phyloP scores from a whole-genome alignment of 306 rosid species.

The Glycine soja region DNA sequence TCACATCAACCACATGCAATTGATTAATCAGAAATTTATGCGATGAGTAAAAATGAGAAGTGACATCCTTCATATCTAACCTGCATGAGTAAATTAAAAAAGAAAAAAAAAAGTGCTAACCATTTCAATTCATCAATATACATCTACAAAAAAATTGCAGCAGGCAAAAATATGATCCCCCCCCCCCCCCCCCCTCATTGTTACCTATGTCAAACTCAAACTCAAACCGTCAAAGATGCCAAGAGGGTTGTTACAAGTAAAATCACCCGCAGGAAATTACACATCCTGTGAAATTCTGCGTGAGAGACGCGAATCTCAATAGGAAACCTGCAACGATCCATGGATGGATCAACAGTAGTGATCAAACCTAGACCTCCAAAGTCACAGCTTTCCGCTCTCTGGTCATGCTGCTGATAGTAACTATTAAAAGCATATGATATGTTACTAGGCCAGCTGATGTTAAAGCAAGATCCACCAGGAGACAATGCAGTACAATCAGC shows the following conservation, averaged over 20 bases:
- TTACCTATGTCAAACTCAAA: conserved; percentile 30
- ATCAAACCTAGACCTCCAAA: conserved; percentile 84
- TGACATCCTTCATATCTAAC: conserved; percentile 18
- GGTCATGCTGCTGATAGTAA: conserved; percentile 91
- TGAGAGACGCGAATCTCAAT: conserved; percentile 70
- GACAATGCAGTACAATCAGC: conserved; percentile 86
- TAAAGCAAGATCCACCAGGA: conserved; percentile 86
- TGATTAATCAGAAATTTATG: too few species aligned
- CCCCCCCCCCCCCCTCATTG: conserved; percentile 5
- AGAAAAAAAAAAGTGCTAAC: conserved; percentile 6
- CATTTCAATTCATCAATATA: conserved; percentile 40
- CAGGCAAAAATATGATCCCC: conserved; percentile 42
- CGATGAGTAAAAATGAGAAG: background rate
- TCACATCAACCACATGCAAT: conserved; percentile 37
- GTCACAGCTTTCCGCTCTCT: conserved; percentile 74
- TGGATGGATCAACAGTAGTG: conserved; percentile 87
- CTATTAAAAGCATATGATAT: conserved; percentile 89
- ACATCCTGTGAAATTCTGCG: conserved; percentile 47
- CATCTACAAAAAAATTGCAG: conserved; percentile 38
- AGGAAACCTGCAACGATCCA: conserved; percentile 75
- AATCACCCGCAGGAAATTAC: conserved; percentile 42
- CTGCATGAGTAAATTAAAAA: conserved; percentile 24
- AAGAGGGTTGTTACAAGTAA: conserved; percentile 54
- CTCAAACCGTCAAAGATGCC: conserved; percentile 44
- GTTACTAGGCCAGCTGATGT: conserved; percentile 83